Base-by-base conservation (phyloP, 345 rosid species). In the Lepidium africanum region DNA sequence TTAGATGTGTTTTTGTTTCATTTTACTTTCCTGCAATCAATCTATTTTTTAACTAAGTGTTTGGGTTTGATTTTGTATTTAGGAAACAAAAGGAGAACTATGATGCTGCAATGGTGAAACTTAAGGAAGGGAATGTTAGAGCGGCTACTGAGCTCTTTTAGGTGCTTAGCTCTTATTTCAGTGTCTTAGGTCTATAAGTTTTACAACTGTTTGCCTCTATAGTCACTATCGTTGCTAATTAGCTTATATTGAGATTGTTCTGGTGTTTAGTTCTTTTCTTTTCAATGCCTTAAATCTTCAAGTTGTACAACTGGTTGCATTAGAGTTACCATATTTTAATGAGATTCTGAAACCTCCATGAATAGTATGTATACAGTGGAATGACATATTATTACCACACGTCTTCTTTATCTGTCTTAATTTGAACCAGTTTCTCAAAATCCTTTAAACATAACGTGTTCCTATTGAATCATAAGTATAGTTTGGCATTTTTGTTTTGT, bases 71-170 rank as follows among this genome's bases (percentile, higher is more conserved):
- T 41, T 67, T 9, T n/a, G 27, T 40, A 16, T 21, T 49, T 41
- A 89, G 96, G 81, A 92, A 71, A 70, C 81, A 91, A 79, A 74
- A 83, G 60, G 81, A 80, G 2, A 92, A 83, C 55, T 78, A 59
- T 12, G 87, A 82, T 1, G 76, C 84, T 76, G 98, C 96, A 15
- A 80, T 88, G 87, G 80, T 54, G 30, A 81, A 88, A 79, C 90
- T 90, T 16, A 80, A 86, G 23, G 86, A 84, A 64, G 96, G 98
- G 50, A 79, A 92, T 81, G 80, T 82, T 12, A 53, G 54, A 62
- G 90, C 91, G 62, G 98, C 93, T 2, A 63, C 67, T 14, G 98
- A 86, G 71, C 85, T 82, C 64, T 92, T 92, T 69, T 92, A 92
- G 92, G 98, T 92, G 30, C 46, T 14, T 62, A 3, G 14, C 12